Evolutionary conservation across 345 rosid genomes (phyloP).

Genomic region (Citrus sp.): DNA sequence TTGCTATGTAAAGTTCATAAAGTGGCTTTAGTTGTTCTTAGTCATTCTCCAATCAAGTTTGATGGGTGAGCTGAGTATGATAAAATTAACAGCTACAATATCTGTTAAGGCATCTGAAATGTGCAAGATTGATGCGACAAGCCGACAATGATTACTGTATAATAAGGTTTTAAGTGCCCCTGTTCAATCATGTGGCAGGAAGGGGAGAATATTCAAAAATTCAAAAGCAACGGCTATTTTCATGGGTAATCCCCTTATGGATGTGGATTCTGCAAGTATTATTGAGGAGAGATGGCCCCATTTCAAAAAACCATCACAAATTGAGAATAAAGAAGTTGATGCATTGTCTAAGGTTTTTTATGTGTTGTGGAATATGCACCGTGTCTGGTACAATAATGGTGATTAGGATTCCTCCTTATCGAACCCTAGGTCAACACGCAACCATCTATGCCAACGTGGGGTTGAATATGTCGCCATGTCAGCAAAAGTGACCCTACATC

Average conservation of each 20-base stretch:
- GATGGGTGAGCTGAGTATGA: background rate
- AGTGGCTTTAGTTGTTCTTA: background rate
- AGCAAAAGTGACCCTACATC: background rate
- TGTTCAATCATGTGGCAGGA: background rate
- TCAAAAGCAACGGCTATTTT: slow-evolving; percentile 28
- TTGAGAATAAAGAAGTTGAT: slow-evolving; percentile 32
- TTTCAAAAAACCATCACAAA: slow-evolving; percentile 10
- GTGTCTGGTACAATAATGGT: slow-evolving; percentile 20
- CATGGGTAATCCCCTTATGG: background rate
- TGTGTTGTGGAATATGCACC: slow-evolving; percentile 11
- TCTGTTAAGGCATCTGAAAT: slow-evolving; percentile 3
- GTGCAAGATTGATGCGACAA: background rate
- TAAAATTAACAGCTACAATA: background rate
- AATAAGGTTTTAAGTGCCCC: background rate
- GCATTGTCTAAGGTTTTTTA: slow-evolving; percentile 21
- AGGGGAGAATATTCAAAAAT: slow-evolving; percentile 26
- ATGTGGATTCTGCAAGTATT: slow-evolving; percentile 30
- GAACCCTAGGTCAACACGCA: slow-evolving; percentile 34
- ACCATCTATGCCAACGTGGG: slow-evolving; percentile 23
- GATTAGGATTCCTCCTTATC: slow-evolving; percentile 52
- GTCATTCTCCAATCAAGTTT: background rate
- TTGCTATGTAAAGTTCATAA: background rate
- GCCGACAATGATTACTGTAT: background rate
- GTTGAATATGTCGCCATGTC: slow-evolving; percentile 12
- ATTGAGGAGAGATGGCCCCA: slow-evolving; percentile 20